A percentile compares a stretch with the other conserved stretches of the same genome.
Conservation (phyloP, 2,329 filamentous ascomycete species). For the Cladophialophora exuberans region DNA sequence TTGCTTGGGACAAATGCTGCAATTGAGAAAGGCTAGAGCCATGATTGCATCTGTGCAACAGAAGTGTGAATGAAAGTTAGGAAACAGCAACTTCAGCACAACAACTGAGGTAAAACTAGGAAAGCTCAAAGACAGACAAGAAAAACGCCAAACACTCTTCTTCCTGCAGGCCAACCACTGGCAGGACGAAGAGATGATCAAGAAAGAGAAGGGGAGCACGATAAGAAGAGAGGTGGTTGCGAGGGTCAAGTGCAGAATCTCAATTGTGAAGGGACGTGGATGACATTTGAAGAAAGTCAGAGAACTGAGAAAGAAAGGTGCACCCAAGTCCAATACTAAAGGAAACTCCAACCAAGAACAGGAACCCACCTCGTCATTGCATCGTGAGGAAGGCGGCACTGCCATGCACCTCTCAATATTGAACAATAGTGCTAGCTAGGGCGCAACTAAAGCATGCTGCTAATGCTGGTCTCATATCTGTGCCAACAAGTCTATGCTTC, state of each 20-base stretch:
- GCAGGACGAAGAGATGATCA: conserved; percentile 32
- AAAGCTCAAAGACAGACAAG: conserved; percentile 19
- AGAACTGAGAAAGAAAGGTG: not conserved
- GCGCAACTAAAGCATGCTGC: too few species aligned
- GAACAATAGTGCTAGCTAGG: too few species aligned
- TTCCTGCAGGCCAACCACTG: conserved; percentile 18
- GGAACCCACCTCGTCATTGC: conserved; percentile 1
- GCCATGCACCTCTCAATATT: not conserved
- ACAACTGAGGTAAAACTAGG: conserved; percentile 10
- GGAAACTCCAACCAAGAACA: conserved; percentile 5
- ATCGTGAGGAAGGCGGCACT: conserved; percentile 4
- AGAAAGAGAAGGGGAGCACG: conserved; percentile 31
- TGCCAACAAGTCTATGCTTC: conserved; percentile 47
- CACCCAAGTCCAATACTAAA: conserved; percentile 1
- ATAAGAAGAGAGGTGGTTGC: conserved; percentile 18
- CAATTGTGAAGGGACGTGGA: conserved; percentile 1
- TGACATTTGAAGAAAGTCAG: conserved; percentile 3
- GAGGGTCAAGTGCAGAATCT: conserved; percentile 4
- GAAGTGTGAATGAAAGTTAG: conserved; percentile 28
- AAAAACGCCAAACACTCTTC: conserved; percentile 13
- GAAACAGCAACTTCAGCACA: conserved; percentile 12
- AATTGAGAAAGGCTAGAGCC: conserved; percentile 68
- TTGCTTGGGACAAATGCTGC: conserved; percentile 79
- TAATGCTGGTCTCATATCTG: too few species aligned
- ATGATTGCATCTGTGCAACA: conserved; percentile 35